Conservation (phyloP, 257 asterid species). For the Solanum clarkiae region DNA sequence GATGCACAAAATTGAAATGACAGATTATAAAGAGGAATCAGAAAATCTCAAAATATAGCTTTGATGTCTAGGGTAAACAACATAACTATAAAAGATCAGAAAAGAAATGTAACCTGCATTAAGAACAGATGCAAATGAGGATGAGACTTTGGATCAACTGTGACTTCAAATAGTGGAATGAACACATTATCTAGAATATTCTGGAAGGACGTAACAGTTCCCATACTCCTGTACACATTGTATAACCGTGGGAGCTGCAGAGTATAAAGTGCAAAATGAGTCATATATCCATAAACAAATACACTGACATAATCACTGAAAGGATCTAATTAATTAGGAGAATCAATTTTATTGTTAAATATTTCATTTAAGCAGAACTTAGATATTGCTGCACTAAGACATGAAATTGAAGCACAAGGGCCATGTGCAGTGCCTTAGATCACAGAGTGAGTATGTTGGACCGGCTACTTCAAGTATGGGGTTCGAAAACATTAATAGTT, state of each 20-base stretch:
- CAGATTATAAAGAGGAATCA: slow-evolving; percentile 2
- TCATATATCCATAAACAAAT: background rate
- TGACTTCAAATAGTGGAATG: slow-evolving; percentile 86
- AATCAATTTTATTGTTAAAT: background rate
- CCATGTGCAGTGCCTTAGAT: background rate
- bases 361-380: background rate
- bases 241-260: slow-evolving; percentile 91
- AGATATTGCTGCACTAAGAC: background rate
- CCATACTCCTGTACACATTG: slow-evolving; percentile 88
- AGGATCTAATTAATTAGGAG: background rate
- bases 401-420: background rate
- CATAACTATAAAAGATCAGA: background rate
- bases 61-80: background rate
- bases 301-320: background rate
- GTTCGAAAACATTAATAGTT: background rate
- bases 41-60: background rate
- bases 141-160: slow-evolving; percentile 85
- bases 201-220: slow-evolving; percentile 87
- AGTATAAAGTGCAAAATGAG: slow-evolving; percentile 8
- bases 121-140: slow-evolving; percentile 87
- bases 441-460: background rate
- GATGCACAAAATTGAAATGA: background rate
- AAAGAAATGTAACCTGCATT: slow-evolving; percentile 44
- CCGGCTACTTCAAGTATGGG: background rate
- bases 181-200: slow-evolving; percentile 78